Evolutionary conservation across 495 filamentous ascomycete species (phyloP).

Genomic region (Thermothielavioides terrestris): DNA sequence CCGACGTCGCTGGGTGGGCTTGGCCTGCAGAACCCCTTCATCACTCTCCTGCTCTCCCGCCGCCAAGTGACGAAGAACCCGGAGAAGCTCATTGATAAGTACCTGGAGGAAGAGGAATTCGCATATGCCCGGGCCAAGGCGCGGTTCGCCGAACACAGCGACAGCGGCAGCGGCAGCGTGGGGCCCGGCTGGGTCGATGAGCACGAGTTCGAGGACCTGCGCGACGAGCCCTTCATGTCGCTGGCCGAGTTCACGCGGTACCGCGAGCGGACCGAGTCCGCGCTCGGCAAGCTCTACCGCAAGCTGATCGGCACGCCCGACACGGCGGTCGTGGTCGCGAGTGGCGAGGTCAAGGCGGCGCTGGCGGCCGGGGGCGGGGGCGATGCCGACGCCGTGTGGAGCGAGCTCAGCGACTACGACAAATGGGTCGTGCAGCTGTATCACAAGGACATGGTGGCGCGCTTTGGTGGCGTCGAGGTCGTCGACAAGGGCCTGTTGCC

Average conservation of each 20-base stretch:
- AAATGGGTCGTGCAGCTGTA: conserved; percentile 46
- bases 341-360: conserved; percentile 13
- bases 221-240: conserved; percentile 32
- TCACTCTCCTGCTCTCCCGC: conserved; percentile 21
- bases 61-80: conserved; percentile 5
- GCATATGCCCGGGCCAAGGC: conserved; percentile 41
- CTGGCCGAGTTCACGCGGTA: conserved; percentile 41
- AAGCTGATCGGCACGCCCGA: conserved; percentile 10
- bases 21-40: conserved; percentile 47
- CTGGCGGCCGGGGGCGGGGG: neutral
- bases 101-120: conserved; percentile 17
- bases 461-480: conserved; percentile 43
- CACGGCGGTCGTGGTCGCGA: neutral
- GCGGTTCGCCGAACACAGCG: neutral
- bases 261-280: conserved; percentile 31
- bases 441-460: conserved; percentile 37
- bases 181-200: neutral
- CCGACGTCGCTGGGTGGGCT: conserved; percentile 46
- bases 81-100: conserved; percentile 12
- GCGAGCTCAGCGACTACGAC: conserved; percentile 27
- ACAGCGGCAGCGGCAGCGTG: neutral
- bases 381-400: conserved; percentile 1
- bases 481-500: conserved; percentile 48
- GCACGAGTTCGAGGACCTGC: conserved; percentile 12
- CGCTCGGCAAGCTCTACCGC: conserved; percentile 9